Base-by-base conservation (phyloP, 2,329 filamentous ascomycete genomes). In the Pseudogymnoascus verrucosus region DNA sequence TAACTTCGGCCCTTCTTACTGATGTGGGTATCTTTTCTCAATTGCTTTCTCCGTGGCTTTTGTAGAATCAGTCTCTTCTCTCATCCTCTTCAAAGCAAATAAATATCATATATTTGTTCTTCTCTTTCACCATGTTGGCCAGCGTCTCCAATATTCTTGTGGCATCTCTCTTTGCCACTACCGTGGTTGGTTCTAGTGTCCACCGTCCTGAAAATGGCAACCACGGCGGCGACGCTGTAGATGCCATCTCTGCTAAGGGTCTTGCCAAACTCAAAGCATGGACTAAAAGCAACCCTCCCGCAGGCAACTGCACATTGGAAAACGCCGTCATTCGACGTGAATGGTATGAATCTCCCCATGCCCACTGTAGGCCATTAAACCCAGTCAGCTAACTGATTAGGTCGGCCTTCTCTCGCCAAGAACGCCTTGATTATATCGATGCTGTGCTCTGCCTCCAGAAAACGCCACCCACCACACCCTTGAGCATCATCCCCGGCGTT, bases 241-340 rank as follows among this genome's bases (percentile, higher is more conserved):
- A 57, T 34, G 47, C 47, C 26, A 10, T 57, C 47, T 57, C 47
- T 3, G 47, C 47, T 10, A 10, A 28, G 23, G 47, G 47, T 12
- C 26, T 57, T 31, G 47, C 47, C 14, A 57, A 31, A 19, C 47
- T 57, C 47, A 57, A 34, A 31, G 26, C 10, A 34, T 57, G 47
- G 47, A 57, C 47, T 34, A 19, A 10, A 2, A 57, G 47, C 26
- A 57, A 57, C n/a, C 47, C 47, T 57, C 47, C 47, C n/a, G 10
- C 47, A 54, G 60, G 62, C 16, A 69, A 66, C 21, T 78, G 76
- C 66, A 77, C 71, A 0, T 63, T 77, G 14, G 63, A 72, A 5
- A 80, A 77, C 63, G 74, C 74, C 1, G 69, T 71, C 2, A 69
- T 78, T 3, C 72, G 79, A 59, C 71, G 71, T 66, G 78, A 81